phyloP scores from a whole-genome alignment of 2,329 filamentous ascomycete genomes.

The Cytospora leucostoma region DNA sequence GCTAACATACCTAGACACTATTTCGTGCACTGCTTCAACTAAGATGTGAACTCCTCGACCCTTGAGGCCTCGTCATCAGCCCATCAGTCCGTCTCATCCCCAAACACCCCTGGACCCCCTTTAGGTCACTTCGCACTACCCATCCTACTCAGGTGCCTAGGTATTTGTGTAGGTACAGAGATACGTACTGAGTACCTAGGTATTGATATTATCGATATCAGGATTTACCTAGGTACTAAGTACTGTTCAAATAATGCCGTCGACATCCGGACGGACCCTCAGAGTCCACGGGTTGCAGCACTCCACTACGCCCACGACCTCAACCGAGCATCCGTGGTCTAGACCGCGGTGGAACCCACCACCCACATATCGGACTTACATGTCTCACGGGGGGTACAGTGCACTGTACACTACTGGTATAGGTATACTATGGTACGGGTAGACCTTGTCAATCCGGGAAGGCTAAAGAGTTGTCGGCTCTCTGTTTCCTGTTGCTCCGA shows the following conservation, averaged over 20 bases:
- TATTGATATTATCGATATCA: too few relatives aligned
- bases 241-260: not conserved
- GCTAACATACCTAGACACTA: not conserved
- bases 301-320: not conserved
- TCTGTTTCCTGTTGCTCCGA: too few relatives aligned
- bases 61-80: not conserved
- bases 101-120: not conserved
- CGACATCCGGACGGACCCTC: not conserved
- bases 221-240: too few relatives aligned
- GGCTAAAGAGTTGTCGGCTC: too few relatives aligned
- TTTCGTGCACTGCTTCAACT: not conserved
- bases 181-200: too few relatives aligned
- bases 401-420: too few relatives aligned
- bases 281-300: not conserved
- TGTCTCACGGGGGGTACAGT: too few relatives aligned
- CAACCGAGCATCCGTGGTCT: not conserved
- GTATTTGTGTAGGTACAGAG: too few relatives aligned
- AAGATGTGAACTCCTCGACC: not conserved
- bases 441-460: too few relatives aligned
- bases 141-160: too few relatives aligned
- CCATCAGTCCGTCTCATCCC: not conserved
- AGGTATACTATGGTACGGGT: too few relatives aligned
- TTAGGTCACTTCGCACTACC: too few relatives aligned
- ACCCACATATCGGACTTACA: not conserved
- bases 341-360: not conserved